Conservation (phyloP, 176 grass and related monocot genomes). For the Raddia guianensis region DNA sequence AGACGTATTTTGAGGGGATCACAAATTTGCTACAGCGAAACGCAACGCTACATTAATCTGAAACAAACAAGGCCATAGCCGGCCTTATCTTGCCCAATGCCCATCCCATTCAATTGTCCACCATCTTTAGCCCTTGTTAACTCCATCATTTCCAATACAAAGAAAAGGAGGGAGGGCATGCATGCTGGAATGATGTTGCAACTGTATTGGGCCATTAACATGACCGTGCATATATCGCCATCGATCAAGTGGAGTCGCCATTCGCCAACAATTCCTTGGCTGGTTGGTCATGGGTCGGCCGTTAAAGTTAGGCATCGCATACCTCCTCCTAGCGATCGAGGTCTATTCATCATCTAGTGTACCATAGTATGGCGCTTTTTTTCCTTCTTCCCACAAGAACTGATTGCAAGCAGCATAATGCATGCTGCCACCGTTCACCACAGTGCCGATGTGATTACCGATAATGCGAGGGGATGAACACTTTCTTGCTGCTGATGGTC, state of each 20-base stretch:
- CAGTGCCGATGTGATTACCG: not conserved
- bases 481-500: constrained; percentile 9
- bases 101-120: constrained; percentile 19
- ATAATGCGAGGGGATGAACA: not conserved
- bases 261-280: not conserved
- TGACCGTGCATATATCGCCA: not conserved
- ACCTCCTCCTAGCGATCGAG: no score
- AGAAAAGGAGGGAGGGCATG: not conserved
- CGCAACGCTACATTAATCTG: no score
- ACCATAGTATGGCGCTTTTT: not conserved
- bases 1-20: no score
- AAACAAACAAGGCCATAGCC: no score
- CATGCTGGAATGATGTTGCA: not conserved
- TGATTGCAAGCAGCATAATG: not conserved
- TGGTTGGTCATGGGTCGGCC: constrained; percentile 37
- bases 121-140: constrained; percentile 19
- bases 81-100: constrained; percentile 30
- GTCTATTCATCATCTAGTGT: not conserved
- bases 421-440: not conserved
- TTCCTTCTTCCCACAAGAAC: not conserved
- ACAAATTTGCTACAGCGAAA: no score
- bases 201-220: not conserved
- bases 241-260: constrained; percentile 37
- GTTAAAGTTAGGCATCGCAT: constrained; percentile 6
- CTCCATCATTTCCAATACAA: not conserved